phyloP scores from a whole-genome alignment of 1,284 basidiomycete species.

The Crocinoboletus sp. region DNA sequence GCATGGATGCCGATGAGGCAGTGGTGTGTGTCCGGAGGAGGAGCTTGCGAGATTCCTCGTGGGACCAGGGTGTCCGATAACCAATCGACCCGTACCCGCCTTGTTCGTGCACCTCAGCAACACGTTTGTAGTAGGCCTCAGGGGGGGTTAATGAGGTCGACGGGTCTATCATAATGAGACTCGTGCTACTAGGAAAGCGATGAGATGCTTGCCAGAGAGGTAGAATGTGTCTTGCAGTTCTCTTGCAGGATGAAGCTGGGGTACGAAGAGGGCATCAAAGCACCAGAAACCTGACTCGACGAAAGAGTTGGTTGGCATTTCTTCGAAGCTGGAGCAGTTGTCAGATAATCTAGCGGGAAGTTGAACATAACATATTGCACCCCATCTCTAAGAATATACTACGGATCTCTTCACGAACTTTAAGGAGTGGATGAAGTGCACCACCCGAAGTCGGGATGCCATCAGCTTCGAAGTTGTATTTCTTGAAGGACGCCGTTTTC shows the following conservation, averaged over 20 bases:
- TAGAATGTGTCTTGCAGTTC: slow-evolving; percentile 99
- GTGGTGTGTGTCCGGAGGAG: slow-evolving; percentile 98
- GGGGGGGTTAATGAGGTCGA: slow-evolving; percentile 74
- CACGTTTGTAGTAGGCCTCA: slow-evolving; percentile 85
- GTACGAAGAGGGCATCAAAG: slow-evolving; percentile 98
- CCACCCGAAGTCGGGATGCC: slow-evolving; percentile 87
- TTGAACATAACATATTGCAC: slow-evolving; percentile 37
- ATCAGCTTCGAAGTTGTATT: slow-evolving; percentile 99
- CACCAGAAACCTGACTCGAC: slow-evolving; percentile 99
- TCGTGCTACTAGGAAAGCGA: background rate
- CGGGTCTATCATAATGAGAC: slow-evolving; percentile 61
- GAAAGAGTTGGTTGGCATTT: slow-evolving; percentile 99
- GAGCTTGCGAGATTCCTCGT: slow-evolving; percentile 88
- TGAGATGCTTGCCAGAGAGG: slow-evolving; percentile 64
- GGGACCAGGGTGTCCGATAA: slow-evolving; percentile 96
- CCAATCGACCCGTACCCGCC: slow-evolving; percentile 96
- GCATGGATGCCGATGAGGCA: slow-evolving; percentile 91
- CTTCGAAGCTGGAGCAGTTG: slow-evolving; percentile 72
- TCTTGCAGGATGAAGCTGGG: slow-evolving; percentile 98
- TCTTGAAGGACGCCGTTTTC: slow-evolving; percentile 93
- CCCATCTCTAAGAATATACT: slow-evolving; percentile 99
- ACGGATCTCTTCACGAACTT: slow-evolving; percentile 97
- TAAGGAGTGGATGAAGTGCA: slow-evolving; percentile 93
- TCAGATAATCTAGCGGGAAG: background rate
- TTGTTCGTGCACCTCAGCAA: slow-evolving; percentile 83